Evolutionary conservation across 2,329 filamentous ascomycete species (phyloP).

Genomic region (Fusarium pseudoanthophilum): DNA sequence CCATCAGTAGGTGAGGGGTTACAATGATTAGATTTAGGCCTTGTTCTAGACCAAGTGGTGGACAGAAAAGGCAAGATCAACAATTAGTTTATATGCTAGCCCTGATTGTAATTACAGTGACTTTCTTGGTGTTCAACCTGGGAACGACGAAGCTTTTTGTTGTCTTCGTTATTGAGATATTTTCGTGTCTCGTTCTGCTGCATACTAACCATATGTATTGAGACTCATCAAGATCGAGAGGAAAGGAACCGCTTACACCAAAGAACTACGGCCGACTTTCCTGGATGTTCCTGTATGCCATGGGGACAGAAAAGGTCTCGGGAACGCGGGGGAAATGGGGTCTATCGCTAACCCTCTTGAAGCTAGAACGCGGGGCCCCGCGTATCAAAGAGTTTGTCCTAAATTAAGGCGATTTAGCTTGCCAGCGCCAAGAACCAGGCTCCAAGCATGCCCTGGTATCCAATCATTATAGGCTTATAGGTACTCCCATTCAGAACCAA

Average conservation of each 20-base stretch:
- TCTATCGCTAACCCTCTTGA: neutral
- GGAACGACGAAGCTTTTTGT: neutral
- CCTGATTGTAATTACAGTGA: neutral
- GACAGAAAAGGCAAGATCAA: neutral
- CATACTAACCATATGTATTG: accelerated
- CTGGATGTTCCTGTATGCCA: neutral
- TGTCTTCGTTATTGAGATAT: neutral
- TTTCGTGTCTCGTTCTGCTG: neutral
- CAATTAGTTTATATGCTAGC: neutral
- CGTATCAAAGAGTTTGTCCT: neutral
- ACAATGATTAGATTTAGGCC: too few species aligned
- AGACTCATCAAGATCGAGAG: accelerated
- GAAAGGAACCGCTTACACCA: accelerated
- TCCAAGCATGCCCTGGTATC: neutral
- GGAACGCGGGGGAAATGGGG: neutral
- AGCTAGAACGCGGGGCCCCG: neutral
- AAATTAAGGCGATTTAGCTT: neutral
- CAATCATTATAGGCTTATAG: neutral
- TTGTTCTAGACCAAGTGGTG: neutral
- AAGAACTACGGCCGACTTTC: neutral
- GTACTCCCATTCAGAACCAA: neutral
- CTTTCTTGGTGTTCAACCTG: neutral
- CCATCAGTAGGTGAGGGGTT: neutral
- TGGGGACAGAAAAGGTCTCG: neutral
- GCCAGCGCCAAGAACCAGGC: neutral